A percentile compares a stretch with the other conserved stretches of the same genome.
Conservation (phyloP, 768 basidiomycete genomes). For the Phanerochaete carnosa region DNA sequence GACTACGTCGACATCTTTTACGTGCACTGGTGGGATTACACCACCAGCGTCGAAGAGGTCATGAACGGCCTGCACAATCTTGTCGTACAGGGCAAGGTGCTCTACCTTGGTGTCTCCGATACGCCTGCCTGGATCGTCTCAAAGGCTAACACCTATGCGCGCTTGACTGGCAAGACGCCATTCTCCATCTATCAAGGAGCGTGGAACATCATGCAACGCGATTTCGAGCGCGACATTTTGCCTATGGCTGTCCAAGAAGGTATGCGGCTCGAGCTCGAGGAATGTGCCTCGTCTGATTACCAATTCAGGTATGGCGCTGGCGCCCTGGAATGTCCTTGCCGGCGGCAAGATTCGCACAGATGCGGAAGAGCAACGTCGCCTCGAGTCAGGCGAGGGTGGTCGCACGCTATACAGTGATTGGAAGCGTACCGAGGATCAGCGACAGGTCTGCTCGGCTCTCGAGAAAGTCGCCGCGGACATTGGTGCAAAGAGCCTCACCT, state of each 20-base stretch:
- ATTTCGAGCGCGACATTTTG: constrained; percentile 43
- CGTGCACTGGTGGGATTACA: constrained; percentile 46
- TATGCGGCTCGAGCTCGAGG: constrained; percentile 20
- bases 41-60: constrained; percentile 40
- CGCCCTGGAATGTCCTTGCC: constrained; percentile 41
- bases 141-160: constrained; percentile 37
- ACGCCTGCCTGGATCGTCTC: constrained; percentile 36
- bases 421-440: constrained; percentile 46
- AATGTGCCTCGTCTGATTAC: neutral
- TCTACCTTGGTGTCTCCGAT: constrained; percentile 32
- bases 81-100: constrained; percentile 37
- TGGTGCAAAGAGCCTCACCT: constrained; percentile 43
- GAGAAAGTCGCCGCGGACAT: constrained; percentile 50
- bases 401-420: constrained; percentile 34
- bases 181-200: constrained; percentile 43
- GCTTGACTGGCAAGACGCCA: constrained; percentile 34
- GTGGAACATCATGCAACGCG: constrained; percentile 30
- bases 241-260: constrained; percentile 25
- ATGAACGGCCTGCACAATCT: constrained; percentile 40
- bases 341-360: constrained; percentile 39
- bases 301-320: constrained; percentile 34
- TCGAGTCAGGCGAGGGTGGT: constrained; percentile 32
- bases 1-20: constrained; percentile 60
- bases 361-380: constrained; percentile 31
- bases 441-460: constrained; percentile 38